Conservation (phyloP, 2,329 filamentous ascomycete species). For the Penicillium psychrosexuale region DNA sequence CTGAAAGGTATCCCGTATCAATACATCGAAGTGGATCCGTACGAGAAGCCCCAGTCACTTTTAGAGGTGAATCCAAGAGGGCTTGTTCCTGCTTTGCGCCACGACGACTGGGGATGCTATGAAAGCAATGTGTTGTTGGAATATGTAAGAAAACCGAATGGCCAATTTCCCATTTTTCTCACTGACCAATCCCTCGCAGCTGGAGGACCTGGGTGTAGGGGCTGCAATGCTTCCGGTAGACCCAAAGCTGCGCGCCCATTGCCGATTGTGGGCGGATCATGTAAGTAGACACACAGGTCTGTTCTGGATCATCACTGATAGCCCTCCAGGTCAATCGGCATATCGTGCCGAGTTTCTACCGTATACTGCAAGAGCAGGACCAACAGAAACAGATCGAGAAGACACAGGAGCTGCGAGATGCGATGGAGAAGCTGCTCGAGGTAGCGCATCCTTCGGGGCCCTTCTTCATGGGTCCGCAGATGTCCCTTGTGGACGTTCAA, state of each 20-base stretch:
- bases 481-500: slow-evolving; percentile 69
- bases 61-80: slow-evolving; percentile 74
- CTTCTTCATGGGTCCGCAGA: slow-evolving; percentile 61
- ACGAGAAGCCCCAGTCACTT: slow-evolving; percentile 66
- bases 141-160: slow-evolving; percentile 59
- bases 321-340: slow-evolving; percentile 65
- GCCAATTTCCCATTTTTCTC: neutral
- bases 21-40: slow-evolving; percentile 82
- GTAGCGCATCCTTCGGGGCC: slow-evolving; percentile 61
- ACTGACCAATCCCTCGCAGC: slow-evolving; percentile 43
- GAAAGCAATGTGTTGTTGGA: slow-evolving; percentile 81
- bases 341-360: slow-evolving; percentile 74
- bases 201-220: slow-evolving; percentile 68
- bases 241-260: slow-evolving; percentile 67
- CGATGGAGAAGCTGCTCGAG: slow-evolving; percentile 61
- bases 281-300: slow-evolving; percentile 44
- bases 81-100: slow-evolving; percentile 70
- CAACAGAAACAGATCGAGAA: slow-evolving; percentile 56
- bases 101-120: slow-evolving; percentile 77
- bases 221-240: slow-evolving; percentile 59
- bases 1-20: slow-evolving; percentile 75
- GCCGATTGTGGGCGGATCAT: slow-evolving; percentile 77
- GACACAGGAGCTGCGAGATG: slow-evolving; percentile 60
- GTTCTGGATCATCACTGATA: slow-evolving; percentile 13
- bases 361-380: slow-evolving; percentile 65